Conservation (phyloP, 352 stramenopile genomes). For the Plasmopara halstedii region DNA sequence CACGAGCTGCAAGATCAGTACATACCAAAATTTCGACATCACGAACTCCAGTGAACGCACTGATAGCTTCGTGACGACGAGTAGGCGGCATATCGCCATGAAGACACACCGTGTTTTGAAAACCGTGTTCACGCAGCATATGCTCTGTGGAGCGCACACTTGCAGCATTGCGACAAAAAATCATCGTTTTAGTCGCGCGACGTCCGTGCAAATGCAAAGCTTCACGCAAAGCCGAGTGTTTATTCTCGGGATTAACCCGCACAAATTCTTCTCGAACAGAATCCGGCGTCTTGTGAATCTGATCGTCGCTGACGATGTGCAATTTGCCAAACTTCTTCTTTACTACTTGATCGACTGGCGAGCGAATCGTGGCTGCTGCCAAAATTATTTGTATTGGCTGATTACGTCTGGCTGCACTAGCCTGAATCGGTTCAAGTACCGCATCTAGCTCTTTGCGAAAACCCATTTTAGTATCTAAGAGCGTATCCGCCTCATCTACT, state of each 20-base stretch:
- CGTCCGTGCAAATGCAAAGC: conserved; percentile 35
- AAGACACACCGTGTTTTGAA: conserved; percentile 46
- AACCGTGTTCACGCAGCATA: conserved; percentile 73
- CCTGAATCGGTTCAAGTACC: conserved; percentile 54
- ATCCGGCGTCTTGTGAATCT: conserved; percentile 61
- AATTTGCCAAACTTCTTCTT: conserved; percentile 62
- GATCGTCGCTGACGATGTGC: conserved; percentile 49
- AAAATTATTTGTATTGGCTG: conserved; percentile 59
- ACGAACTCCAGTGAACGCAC: conserved; percentile 38
- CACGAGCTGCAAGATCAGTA: conserved; percentile 89
- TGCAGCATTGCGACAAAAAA: conserved; percentile 71
- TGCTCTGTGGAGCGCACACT: conserved; percentile 75
- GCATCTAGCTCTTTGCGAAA: conserved; percentile 69
- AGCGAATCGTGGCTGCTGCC: conserved; percentile 59
- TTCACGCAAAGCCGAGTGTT: conserved; percentile 64
- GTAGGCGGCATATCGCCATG: conserved; percentile 67
- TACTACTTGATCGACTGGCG: conserved; percentile 63
- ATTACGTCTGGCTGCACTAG: conserved; percentile 50
- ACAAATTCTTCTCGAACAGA: conserved; percentile 63
- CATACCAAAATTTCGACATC: conserved; percentile 82
- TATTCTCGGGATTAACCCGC: conserved; percentile 47
- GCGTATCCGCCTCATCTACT: conserved; percentile 72
- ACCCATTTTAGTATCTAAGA: conserved; percentile 79
- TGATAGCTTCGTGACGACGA: conserved; percentile 45
- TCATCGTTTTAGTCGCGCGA: conserved; percentile 44